phyloP scores from a whole-genome alignment of 345 rosid genomes.

The Gossypium arboreum region DNA sequence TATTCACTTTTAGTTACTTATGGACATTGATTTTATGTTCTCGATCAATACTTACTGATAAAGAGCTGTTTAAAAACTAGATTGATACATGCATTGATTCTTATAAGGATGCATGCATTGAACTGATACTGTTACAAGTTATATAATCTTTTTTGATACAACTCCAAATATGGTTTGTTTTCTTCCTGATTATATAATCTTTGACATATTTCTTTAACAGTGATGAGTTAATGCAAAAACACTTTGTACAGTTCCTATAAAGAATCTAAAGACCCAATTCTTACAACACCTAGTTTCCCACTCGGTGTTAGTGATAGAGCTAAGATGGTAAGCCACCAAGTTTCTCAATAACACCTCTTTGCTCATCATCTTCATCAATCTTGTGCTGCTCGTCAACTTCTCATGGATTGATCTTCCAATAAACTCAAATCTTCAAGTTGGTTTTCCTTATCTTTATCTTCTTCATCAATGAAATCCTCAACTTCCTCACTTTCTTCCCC shows the following conservation, averaged over 20 bases:
- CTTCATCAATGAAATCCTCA: slow-evolving; percentile 60
- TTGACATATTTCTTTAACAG: background rate
- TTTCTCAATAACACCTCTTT: background rate
- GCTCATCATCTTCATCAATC: background rate
- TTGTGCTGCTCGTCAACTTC: slow-evolving; percentile 20
- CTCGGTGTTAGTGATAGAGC: background rate
- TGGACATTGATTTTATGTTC: background rate
- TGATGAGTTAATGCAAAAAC: background rate
- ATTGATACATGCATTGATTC: background rate
- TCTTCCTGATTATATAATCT: background rate
- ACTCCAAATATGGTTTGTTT: background rate
- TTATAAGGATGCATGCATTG: background rate
- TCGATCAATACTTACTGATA: background rate
- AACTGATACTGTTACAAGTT: background rate
- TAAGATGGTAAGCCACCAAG: background rate
- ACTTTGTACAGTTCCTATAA: background rate
- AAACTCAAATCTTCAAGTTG: slow-evolving; percentile 21
- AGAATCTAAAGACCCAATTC: background rate
- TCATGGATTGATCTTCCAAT: slow-evolving; percentile 16
- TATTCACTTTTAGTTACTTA: background rate
- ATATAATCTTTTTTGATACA: background rate
- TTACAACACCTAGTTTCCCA: background rate
- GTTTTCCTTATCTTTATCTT: slow-evolving; percentile 34
- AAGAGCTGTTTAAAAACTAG: background rate
- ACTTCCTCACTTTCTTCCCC: slow-evolving; percentile 48